Evolutionary conservation across 345 rosid genomes (phyloP).

Genomic region (Nasturtium officinale): DNA sequence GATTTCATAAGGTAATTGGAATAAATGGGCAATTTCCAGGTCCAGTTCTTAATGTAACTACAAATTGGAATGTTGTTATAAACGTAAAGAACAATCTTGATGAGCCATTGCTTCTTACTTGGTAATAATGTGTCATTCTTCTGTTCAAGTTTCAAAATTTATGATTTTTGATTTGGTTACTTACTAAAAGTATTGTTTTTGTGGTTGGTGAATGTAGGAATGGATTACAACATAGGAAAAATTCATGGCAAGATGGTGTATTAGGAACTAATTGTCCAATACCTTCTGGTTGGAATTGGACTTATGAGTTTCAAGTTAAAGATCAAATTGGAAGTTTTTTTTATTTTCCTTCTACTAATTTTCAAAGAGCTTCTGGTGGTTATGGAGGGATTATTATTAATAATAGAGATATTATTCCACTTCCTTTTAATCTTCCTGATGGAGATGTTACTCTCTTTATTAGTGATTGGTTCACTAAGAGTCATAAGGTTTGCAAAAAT

Average conservation of each 20-base stretch:
- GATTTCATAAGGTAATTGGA: slow-evolving; percentile 60
- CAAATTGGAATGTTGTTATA: slow-evolving; percentile 71
- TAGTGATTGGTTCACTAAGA: slow-evolving; percentile 74
- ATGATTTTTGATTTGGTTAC: neutral
- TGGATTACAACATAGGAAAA: slow-evolving; percentile 75
- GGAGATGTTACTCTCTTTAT: slow-evolving; percentile 74
- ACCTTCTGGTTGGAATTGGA: slow-evolving; percentile 85
- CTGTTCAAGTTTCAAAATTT: neutral
- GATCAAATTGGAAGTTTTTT: slow-evolving; percentile 89
- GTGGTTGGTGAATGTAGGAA: slow-evolving; percentile 50
- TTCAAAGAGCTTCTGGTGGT: slow-evolving; percentile 83
- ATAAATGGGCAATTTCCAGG: slow-evolving; percentile 78
- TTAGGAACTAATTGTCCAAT: slow-evolving; percentile 88
- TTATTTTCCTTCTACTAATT: slow-evolving; percentile 70
- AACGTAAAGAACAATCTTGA: slow-evolving; percentile 76
- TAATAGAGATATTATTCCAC: slow-evolving; percentile 64
- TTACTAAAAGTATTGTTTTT: neutral
- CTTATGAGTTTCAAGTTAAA: slow-evolving; percentile 79
- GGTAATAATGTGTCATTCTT: slow-evolving; percentile 47
- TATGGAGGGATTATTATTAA: slow-evolving; percentile 73
- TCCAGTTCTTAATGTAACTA: slow-evolving; percentile 69
- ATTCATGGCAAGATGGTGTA: slow-evolving; percentile 95
- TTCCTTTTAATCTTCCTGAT: slow-evolving; percentile 72
- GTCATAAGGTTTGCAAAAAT: slow-evolving; percentile 66
- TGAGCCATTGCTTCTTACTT: slow-evolving; percentile 74